A percentile compares a stretch with the other conserved stretches of the same genome.
These are phyloP conservation scores for Kodamaea plutei DNA, from an alignment of 1,139 yeast species.

Conservation along the genomic window DNA sequence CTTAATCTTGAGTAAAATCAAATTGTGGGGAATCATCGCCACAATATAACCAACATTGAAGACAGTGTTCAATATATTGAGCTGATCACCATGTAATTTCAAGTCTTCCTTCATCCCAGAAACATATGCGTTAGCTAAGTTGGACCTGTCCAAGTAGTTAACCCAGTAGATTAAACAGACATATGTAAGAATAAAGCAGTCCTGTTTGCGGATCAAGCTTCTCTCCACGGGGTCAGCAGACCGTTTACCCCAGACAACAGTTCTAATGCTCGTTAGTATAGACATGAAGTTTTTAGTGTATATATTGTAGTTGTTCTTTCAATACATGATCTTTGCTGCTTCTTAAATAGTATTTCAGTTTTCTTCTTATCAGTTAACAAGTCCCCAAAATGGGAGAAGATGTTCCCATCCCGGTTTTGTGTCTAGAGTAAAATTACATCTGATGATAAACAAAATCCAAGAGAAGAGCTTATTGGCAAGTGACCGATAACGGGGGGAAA, in stretches of 20 bases:
- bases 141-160: constrained; percentile 43
- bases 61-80: constrained; percentile 49
- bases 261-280: constrained; percentile 3
- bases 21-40: constrained; percentile 55
- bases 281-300: constrained; percentile 1
- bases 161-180: constrained; percentile 55
- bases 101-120: constrained; percentile 35
- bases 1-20: constrained; percentile 45
- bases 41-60: constrained; percentile 59
- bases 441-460: too few species aligned
- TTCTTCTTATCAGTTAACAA: too few species aligned
- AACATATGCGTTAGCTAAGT: constrained; percentile 43
- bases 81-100: constrained; percentile 43
- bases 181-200: constrained; percentile 53
- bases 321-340: background rate
- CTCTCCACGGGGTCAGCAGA: constrained; percentile 38
- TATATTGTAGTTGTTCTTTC: constrained; percentile 1
- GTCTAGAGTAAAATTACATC: too few species aligned
- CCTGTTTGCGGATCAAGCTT: constrained; percentile 44
- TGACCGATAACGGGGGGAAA: too few species aligned
- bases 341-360: too few species aligned
- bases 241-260: constrained; percentile 35
- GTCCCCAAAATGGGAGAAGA: too few species aligned
- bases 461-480: too few species aligned
- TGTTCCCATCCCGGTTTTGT: too few species aligned